Base-by-base conservation (phyloP, 352 stramenopile genomes). In the Pilasporangium apinafurcum region DNA sequence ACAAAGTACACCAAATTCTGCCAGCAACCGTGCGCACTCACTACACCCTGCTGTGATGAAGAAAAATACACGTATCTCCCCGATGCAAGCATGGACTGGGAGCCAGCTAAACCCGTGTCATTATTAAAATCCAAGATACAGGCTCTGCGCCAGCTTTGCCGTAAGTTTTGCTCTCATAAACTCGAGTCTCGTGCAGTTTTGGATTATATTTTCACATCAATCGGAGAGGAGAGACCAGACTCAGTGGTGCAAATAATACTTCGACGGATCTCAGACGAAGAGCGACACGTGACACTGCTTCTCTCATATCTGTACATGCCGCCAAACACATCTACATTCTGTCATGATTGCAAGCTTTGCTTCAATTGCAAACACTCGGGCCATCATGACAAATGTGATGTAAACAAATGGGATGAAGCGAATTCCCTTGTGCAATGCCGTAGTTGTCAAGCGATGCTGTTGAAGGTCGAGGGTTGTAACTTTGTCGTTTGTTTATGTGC, bases 381-480 rank as follows among this genome's bases (percentile, higher is more conserved):
- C 18, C 62, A 72, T 14, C 66, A 83, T 35, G 30, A 56, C 12
- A 37, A 39, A 8, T 58, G 51, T n/a, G 40, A 41, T 0, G 53
- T 65, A 5, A 51, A 51, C 5, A 58, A 54, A n/a, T n/a, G 64
- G 26, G 48, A 59, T 18, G 37, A 44, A 39, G 34, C 12, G 4
- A 51, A 34, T n/a, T 58, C 50, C 25, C 29, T 85, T 8, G 60
- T 76, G 7, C 52, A 51, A 7, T 85, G 72, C 22, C 65, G 62
- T 31, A 37, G 33, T 20, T 85, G 72, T 44, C 64, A 60, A 20
- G 44, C 56, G 3, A 37, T 68, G 37, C 40, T 85, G 17, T 41
- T 77, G 27, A 83, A 77, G 44, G 62, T 68, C 25, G 57, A 77
- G 24, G 72, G 72, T 8, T 85, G 72, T 46, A 55, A 76, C 35